Conservation (phyloP, 257 asterid species). For the Lithospermum erythrorhizon region DNA sequence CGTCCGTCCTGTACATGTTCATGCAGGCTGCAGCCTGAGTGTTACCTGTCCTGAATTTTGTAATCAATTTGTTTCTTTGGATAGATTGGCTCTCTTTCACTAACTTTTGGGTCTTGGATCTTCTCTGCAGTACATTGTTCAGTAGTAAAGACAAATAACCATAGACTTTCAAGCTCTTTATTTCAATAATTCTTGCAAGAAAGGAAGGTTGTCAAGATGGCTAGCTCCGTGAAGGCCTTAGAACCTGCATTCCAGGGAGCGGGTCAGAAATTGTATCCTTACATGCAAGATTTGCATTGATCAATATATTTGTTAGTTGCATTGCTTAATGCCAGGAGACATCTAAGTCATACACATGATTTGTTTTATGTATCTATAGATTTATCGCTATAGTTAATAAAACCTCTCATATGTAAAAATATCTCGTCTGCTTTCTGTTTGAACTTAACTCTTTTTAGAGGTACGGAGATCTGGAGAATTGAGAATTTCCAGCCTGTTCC, state of each 20-base stretch:
- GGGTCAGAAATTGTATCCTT: slow-evolving; percentile 89
- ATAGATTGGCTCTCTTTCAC: neutral
- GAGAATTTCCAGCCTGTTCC: slow-evolving; percentile 92
- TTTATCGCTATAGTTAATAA: slow-evolving; percentile 3
- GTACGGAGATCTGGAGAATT: slow-evolving; percentile 95
- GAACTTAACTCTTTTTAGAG: slow-evolving; percentile 48
- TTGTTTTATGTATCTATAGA: neutral
- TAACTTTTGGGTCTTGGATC: slow-evolving; percentile 10
- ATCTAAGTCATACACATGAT: neutral
- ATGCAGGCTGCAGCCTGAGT: neutral
- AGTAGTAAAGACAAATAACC: slow-evolving; percentile 12
- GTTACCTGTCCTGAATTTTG: neutral
- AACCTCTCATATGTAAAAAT: slow-evolving; percentile 1
- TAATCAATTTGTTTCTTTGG: neutral
- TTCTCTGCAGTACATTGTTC: slow-evolving; percentile 16
- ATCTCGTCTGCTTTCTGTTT: slow-evolving; percentile 15
- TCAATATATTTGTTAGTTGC: neutral
- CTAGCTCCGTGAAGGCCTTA: slow-evolving; percentile 50
- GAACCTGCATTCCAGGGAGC: slow-evolving; percentile 96
- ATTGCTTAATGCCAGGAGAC: neutral
- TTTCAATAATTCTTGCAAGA: slow-evolving; percentile 13
- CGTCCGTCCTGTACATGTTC: neutral
- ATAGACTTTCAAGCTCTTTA: slow-evolving; percentile 18
- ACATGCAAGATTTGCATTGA: slow-evolving; percentile 9
- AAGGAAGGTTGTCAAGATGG: slow-evolving; percentile 36